These are phyloP conservation scores for Claviceps paspali DNA, from an alignment of 2,329 filamentous ascomycete genomes.

Conservation along the genomic window DNA sequence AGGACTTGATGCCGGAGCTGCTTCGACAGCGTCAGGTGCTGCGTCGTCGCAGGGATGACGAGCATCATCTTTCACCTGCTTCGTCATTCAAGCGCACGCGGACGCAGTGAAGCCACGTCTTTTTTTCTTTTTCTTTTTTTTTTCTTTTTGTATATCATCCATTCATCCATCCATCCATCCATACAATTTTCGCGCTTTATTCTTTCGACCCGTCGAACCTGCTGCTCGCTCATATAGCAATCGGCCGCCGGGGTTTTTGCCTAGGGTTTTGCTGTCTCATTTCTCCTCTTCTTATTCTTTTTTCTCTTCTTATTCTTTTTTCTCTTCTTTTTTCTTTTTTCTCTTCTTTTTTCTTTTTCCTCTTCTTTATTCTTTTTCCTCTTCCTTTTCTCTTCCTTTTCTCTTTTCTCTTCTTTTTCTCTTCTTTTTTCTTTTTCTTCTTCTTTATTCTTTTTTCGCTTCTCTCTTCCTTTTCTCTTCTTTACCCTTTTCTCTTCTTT, in stretches of 20 bases:
- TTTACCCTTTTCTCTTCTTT: neutral
- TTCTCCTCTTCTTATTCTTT: too few relatives aligned
- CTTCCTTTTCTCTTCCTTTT: too few relatives aligned
- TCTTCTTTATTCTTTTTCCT: neutral
- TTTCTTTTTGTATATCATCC: too few relatives aligned
- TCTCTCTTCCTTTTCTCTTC: too few relatives aligned
- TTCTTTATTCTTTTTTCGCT: too few relatives aligned
- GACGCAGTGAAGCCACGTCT: slow-evolving; percentile 1
- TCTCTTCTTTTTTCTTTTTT: neutral
- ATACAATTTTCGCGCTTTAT: too few relatives aligned
- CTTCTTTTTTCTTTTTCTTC: neutral
- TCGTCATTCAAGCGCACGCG: slow-evolving; percentile 1
- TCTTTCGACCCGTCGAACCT: too few relatives aligned
- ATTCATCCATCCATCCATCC: too few relatives aligned
- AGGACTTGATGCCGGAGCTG: slow-evolving; percentile 14
- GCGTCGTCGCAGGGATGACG: slow-evolving; percentile 10
- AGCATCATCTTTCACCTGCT: slow-evolving; percentile 2
- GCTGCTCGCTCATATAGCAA: too few relatives aligned
- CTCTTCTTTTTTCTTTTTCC: neutral
- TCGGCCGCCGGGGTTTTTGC: too few relatives aligned
- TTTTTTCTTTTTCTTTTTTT: neutral
- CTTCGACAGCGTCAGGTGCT: slow-evolving; percentile 6
- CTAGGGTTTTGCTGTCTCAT: too few relatives aligned
- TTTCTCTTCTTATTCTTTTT: neutral
- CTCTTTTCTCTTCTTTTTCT: too few relatives aligned